These are phyloP conservation scores for Eimeria falciformis DNA, from an alignment of 169 alveolate species.

Conservation along the genomic window DNA sequence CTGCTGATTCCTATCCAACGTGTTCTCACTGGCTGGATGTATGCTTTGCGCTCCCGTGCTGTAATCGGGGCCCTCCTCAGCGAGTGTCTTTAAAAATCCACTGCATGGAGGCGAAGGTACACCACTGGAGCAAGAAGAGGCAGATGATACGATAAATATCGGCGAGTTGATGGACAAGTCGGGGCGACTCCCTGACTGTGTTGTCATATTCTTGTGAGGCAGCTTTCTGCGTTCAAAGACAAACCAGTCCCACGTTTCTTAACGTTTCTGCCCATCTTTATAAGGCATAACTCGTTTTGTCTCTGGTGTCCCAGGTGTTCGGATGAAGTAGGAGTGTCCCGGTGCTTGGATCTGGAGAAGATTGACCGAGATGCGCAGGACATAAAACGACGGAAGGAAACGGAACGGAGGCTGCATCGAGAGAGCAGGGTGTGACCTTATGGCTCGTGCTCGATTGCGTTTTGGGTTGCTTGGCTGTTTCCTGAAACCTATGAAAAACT, in stretches of 20 bases:
- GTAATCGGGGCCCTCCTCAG: background rate
- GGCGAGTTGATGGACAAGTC: conserved; percentile 64
- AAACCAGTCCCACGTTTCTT: background rate
- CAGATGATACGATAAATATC: background rate
- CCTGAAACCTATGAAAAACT: no score
- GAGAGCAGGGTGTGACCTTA: background rate
- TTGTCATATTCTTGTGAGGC: conserved; percentile 58
- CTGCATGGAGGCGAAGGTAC: conserved; percentile 9
- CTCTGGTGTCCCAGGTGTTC: background rate
- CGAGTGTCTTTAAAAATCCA: conserved; percentile 38
- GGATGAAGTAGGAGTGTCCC: conserved; percentile 58
- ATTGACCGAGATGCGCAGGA: conserved; percentile 33
- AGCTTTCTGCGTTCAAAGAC: background rate
- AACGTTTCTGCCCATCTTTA: background rate
- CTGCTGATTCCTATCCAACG: no score
- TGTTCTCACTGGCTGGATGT: no score
- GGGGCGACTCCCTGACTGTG: conserved; percentile 68
- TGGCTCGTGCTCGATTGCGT: no score
- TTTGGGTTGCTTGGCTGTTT: no score
- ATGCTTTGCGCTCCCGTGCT: background rate
- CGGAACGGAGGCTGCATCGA: conserved; percentile 18
- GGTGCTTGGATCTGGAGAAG: conserved; percentile 40
- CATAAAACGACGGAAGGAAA: background rate
- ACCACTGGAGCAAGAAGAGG: conserved; percentile 12
- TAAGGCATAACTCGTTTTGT: background rate